Conservation (phyloP, 345 rosid species). For the Toxicodendron radicans region DNA sequence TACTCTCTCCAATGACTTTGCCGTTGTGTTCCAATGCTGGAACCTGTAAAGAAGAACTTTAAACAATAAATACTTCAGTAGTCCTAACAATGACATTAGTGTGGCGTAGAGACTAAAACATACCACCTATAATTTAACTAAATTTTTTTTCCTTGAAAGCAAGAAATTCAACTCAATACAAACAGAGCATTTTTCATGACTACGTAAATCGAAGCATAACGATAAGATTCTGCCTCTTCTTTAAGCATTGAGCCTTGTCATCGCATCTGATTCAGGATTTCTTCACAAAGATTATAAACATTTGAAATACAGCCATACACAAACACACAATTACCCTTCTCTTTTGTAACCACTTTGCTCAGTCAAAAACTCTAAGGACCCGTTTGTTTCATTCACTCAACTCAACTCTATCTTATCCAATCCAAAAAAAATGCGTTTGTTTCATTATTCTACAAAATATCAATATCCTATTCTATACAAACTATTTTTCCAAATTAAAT, state of each 20-base stretch:
- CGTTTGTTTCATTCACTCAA: too few species aligned
- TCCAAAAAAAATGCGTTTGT: too few species aligned
- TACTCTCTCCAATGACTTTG: conserved; percentile 82
- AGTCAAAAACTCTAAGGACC: too few species aligned
- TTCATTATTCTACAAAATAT: too few species aligned
- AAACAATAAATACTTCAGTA: neutral
- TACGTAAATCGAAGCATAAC: neutral
- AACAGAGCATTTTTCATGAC: neutral
- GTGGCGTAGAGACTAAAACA: neutral
- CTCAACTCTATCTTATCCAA: too few species aligned
- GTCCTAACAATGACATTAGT: neutral
- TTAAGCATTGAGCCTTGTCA: neutral
- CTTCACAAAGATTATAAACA: neutral
- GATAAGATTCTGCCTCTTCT: neutral
- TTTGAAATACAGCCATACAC: neutral
- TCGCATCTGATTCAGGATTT: neutral
- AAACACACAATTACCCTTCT: neutral
- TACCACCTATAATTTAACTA: neutral
- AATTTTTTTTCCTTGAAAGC: too few species aligned
- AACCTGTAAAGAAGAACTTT: conserved; percentile 43
- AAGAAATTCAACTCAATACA: neutral
- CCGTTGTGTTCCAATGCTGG: conserved; percentile 94
- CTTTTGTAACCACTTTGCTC: too few species aligned
- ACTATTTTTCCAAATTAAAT: too few species aligned
- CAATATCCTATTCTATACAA: too few species aligned